Base-by-base conservation (phyloP, 2,329 filamentous ascomycete species). In the Torrubiella hemipterigena region DNA sequence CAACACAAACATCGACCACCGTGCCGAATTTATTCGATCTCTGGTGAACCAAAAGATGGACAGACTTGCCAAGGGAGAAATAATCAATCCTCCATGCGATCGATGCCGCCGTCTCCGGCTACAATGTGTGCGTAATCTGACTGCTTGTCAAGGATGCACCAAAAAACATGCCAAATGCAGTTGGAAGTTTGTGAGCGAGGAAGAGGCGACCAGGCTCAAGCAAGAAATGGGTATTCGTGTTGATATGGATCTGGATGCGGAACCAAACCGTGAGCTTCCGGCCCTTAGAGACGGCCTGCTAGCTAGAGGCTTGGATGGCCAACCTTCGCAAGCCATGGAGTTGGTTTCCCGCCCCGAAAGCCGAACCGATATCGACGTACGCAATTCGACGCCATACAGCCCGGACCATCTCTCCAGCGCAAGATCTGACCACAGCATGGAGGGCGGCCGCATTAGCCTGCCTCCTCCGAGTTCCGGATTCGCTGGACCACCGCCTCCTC, bases 141-240 rank as follows among this genome's bases (percentile, higher is more conserved):
- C 84, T 0, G 83, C 84, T 7, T 93, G 86, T 48, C 74, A 80
- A 52, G 84, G 83, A 15, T 93, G 85, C 52, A 93, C 85, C 0
- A 87, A 83, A 51, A 93, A 93, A 51, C 85, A 93, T 50, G 83
- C 83, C 14, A 87, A 86, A 46, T 93, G 85, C 51, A 77, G 76
- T 11, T 93, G 85, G 85, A 81, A 77, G 42, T 75, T 81, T 27
- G 73, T 91, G n/a, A 76, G 73, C 12, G 74, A 83, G 19, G 77
- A 80, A 4, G 86, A 93, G 37, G 46, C 61, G 17, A 45, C 46
- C 17, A 31, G 37, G 8, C 31, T 56, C n/a, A 48, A 41, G 23
- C 35, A 39, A 14, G 50, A 55, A 15, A 41, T 51, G 38, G 46
- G 46, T 3, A 28, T 41, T 13, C 27, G 27, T 7, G 19, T 22